Base-by-base conservation (phyloP, 306 rosid genomes). In the Trifolium fragiferum region DNA sequence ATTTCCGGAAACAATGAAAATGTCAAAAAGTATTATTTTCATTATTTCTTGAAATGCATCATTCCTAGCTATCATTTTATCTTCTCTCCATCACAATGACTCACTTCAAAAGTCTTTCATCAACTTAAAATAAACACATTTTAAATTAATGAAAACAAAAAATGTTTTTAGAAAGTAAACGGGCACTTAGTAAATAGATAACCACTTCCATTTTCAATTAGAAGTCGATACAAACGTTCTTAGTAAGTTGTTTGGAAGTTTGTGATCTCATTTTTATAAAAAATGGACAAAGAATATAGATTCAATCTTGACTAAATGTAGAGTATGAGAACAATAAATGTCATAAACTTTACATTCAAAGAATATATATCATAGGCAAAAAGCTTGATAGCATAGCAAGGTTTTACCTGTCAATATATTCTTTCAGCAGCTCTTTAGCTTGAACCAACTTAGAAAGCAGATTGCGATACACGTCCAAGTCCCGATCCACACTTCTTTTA, bases 401-500 rank as follows among this genome's bases (percentile, higher is more conserved):
- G 14, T 23, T 66, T 43, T 86, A 95, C 98, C 99, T 92, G 76
- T 84, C 93, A 54, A 95, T 76, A 27, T 95, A 95, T 86, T 95
- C 99, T 92, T 75, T 92, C 44, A 92, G 97, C 78, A 95, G 83
- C 76, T 95, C 98, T 76, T 95, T 95, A 15, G 99, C 99, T 84
- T 95, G 99, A 82, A 92, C 99, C 86, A 95, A 77, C 84, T 92
- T 95, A 38, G 99, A 92, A 50, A 95, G 99, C 75, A 92, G 84
- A 81, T 95, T 92, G 57, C 98, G 98, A 72, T 92, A 95, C 75
- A 95, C 93, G 30, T 95, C 99, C 86, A 95, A 90, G 87, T 95
- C 99, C 32, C 98, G 87, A 79, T 95, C 99, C 73, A 95, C 99
- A 72, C 93, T 84, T 86, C 88, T 86, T 82, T 95, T 95, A 82